Evolutionary conservation across 768 basidiomycete genomes (phyloP).

Genomic region (Cyclocybe cylindracea): DNA sequence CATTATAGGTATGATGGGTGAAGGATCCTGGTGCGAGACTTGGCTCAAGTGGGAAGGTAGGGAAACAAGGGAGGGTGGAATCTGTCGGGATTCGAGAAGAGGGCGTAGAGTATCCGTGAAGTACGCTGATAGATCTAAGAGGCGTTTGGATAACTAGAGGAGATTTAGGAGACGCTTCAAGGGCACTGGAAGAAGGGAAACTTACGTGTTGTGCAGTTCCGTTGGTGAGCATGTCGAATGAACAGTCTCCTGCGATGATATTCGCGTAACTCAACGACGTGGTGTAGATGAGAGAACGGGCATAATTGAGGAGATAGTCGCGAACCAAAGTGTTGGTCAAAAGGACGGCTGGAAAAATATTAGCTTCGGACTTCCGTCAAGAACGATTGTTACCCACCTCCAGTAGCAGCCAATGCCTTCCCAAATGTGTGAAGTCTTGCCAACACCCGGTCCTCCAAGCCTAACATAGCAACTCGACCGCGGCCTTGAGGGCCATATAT

Average conservation of each 20-base stretch:
- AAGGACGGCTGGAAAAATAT: conserved; percentile 58
- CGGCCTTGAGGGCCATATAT: conserved; percentile 80
- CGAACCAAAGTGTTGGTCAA: conserved; percentile 71
- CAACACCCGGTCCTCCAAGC: conserved; percentile 69
- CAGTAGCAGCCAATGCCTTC: conserved; percentile 83
- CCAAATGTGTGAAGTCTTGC: conserved; percentile 91
- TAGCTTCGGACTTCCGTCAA: not conserved
- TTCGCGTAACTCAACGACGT: conserved; percentile 80
- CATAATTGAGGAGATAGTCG: conserved; percentile 90
- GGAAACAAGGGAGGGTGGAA: conserved; percentile 36
- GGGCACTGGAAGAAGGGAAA: conserved; percentile 8
- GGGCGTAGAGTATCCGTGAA: conserved; percentile 34
- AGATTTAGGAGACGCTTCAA: not conserved
- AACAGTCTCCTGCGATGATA: conserved; percentile 72
- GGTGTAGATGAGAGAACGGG: conserved; percentile 88
- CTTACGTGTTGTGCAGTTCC: conserved; percentile 63
- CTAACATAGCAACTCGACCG: conserved; percentile 72
- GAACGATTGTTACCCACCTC: conserved; percentile 57
- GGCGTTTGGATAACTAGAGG: conserved; percentile 30
- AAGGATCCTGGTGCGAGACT: conserved; percentile 33
- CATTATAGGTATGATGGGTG: conserved; percentile 86
- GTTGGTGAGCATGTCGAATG: conserved; percentile 76
- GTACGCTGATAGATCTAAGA: conserved; percentile 48
- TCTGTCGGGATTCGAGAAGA: conserved; percentile 25
- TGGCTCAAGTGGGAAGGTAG: conserved; percentile 38